Evolutionary conservation across 371 early-diverging fungal species (phyloP).

Genomic region (Nosema muscidifuracis): DNA sequence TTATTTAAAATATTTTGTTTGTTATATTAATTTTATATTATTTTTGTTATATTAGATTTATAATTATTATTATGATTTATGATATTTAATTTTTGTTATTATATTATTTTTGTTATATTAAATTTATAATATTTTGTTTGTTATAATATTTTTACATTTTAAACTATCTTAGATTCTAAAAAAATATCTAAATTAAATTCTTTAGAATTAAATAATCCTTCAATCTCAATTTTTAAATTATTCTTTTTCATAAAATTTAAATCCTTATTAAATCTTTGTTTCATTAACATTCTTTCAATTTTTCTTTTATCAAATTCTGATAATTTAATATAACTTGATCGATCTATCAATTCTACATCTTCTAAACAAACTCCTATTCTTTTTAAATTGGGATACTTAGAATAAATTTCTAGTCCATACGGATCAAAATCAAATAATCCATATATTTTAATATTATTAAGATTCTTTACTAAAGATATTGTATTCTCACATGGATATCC

Average conservation of each 20-base stretch:
- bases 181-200: background rate
- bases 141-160: background rate
- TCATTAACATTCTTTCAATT: background rate
- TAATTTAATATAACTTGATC: background rate
- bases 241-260: background rate
- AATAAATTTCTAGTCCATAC: constrained; percentile 59
- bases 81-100: too few relatives aligned
- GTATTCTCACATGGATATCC: constrained; percentile 63
- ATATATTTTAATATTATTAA: constrained; percentile 31
- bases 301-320: background rate
- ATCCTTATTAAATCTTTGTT: background rate
- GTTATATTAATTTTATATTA: too few relatives aligned
- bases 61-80: too few relatives aligned
- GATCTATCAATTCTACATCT: background rate
- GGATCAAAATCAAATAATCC: constrained; percentile 63
- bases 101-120: background rate
- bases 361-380: background rate
- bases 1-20: too few relatives aligned
- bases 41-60: too few relatives aligned
- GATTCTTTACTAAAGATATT: constrained; percentile 38
- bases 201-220: background rate
- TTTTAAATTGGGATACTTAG: background rate
- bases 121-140: background rate
- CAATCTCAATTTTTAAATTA: constrained; percentile 1
- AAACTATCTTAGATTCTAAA: background rate